Base-by-base conservation (phyloP, 768 basidiomycete species). In the Panaeolus cyanescens region DNA sequence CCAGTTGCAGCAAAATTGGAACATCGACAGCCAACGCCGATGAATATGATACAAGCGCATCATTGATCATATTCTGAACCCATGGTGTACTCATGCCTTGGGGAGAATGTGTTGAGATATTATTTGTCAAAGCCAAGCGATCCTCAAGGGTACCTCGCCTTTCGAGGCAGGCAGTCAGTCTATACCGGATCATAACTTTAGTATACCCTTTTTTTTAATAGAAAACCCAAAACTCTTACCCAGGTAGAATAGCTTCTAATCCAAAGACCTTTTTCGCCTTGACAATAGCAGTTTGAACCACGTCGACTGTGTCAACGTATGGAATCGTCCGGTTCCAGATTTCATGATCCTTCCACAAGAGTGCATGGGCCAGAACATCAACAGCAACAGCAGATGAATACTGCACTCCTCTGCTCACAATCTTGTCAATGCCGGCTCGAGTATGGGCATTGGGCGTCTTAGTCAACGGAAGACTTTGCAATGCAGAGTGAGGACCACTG, bases 311-410 rank as follows among this genome's bases (percentile, higher is more conserved):
- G 58, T 15, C 64, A 54, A n/a, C 54, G 66, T 15, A 61, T 60
- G 20, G 59, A 31, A 69, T 63, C 10, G 71, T 63, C 30, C 58
- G 30, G 8, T 58, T 28, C 37, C 56, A 64, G 5, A 60, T 32
- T 2, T 58, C 34, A 12, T 9, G n/a, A 22, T 42, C 36, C 28
- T 73, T 70, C 74, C 72, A 76, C 54, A 70, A 65, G 28, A 74
- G 15, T 17, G 73, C 70, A 39, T 66, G 67, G 12, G 67, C 59
- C 10, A 65, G 42, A 61, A 75, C 59, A 3, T 50, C 31, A 15
- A 60, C 33, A 15, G 64, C 54, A 32, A 61, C 64, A n/a, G 61
- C 64, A 15, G 60, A 36, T n/a, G n/a, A n/a, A n/a, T n/a, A n/a
- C n/a, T n/a, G n/a, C n/a, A n/a, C n/a, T 10, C 54, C 30, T 5